These are phyloP conservation scores for Cnidoscolus chayamansa DNA, from an alignment of 441 rosid genomes.

Conservation along the genomic window DNA sequence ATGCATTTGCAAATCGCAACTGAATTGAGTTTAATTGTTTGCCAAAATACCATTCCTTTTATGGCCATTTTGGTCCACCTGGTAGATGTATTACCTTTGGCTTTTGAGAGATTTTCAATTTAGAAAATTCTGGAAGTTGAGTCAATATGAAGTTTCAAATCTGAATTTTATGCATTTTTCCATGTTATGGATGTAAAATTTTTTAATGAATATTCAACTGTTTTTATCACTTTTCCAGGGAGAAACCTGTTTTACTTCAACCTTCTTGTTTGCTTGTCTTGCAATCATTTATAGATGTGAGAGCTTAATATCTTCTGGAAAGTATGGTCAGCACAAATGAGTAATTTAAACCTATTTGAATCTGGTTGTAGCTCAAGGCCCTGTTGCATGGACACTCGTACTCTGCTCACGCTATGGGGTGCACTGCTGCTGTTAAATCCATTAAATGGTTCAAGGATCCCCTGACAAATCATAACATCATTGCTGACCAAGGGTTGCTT, in stretches of 20 bases:
- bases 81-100: neutral
- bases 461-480: conserved; percentile 57
- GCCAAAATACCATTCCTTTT: neutral
- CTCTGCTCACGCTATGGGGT: conserved; percentile 94
- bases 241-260: neutral
- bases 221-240: neutral
- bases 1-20: neutral
- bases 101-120: neutral
- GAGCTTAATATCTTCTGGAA: neutral
- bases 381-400: conserved; percentile 96
- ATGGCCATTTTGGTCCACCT: neutral
- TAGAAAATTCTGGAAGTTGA: neutral
- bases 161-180: neutral
- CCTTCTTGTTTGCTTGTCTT: neutral
- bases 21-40: neutral
- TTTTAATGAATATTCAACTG: neutral
- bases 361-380: conserved; percentile 70
- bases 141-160: conserved; percentile 15
- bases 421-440: conserved; percentile 79
- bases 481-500: conserved; percentile 46
- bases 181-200: neutral
- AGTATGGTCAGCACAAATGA: conserved; percentile 5
- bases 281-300: conserved; percentile 8
- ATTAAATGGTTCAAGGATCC: conserved; percentile 90
- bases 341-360: conserved; percentile 18